Base-by-base conservation (phyloP, 1,284 basidiomycete genomes). In the Papiliotrema nemorosa region DNA sequence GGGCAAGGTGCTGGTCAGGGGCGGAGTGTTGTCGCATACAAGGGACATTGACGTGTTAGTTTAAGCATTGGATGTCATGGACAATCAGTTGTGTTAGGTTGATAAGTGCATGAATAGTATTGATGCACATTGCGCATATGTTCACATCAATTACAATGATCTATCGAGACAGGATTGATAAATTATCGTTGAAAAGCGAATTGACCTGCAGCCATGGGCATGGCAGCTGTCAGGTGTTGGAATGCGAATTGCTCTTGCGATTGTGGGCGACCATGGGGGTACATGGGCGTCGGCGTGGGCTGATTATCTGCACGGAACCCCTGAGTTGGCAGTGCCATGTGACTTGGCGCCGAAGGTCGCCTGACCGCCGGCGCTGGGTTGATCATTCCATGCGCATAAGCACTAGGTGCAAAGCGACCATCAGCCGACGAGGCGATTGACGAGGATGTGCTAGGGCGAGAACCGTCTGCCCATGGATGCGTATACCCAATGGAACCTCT, bases 1-100 rank as follows among this genome's bases (percentile, higher is more conserved):
- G 67, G 93, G 91, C 37, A 87, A 86, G 78, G 82, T 76, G 25
- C 86, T 90, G 69, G 79, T 78, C 47, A 85, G 81, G 67, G 67
- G 63, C 20, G 75, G 75, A 6, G 62, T 66, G 14, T 57, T 74
- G 25, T 54, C 65, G 3, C 45, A 16, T 5, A 40, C 47, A 41
- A 48, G 53, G 24, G 57, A 60, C 39, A 13, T 57, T 24, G 48
- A 54, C 21, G 39, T 20, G 2, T 25, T 54, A 33, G 20, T 26
- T n/a, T 31, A 14, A 31, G 29, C 7, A 7, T 31, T 31, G 14
- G 29, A 14, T n/a, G n/a, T n/a, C n/a, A n/a, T n/a, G n/a, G n/a
- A n/a, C n/a, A n/a, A n/a, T n/a, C n/a, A n/a, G n/a, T n/a, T n/a
- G n/a, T n/a, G n/a, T n/a, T n/a, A n/a, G n/a, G n/a, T n/a, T n/a